phyloP scores from a whole-genome alignment of 805 yeast genomes.

The Yarrowia osloensis region DNA sequence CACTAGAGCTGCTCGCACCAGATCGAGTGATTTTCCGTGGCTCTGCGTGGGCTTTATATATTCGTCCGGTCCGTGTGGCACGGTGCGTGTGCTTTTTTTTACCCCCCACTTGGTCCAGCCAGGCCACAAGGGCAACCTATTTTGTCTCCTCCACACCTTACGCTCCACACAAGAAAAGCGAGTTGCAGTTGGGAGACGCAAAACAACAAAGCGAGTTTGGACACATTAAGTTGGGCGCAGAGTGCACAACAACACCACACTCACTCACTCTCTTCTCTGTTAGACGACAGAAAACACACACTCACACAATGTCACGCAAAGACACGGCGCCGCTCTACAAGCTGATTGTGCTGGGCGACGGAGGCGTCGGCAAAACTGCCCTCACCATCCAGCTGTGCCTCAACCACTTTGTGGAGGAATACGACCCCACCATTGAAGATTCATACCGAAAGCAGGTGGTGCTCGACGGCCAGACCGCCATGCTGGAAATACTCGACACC shows the following conservation, averaged over 20 bases:
- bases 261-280: constrained; percentile 15
- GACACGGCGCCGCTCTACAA: constrained; percentile 54
- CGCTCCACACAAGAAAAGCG: constrained; percentile 11
- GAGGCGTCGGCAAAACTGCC: constrained; percentile 98
- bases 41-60: too few species aligned
- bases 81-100: too few species aligned
- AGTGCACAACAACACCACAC: background rate
- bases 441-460: constrained; percentile 73
- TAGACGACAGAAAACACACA: background rate
- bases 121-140: constrained; percentile 10
- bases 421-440: constrained; percentile 93
- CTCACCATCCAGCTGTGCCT: constrained; percentile 81
- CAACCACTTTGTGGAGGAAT: constrained; percentile 93
- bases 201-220: constrained; percentile 4
- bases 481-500: constrained; percentile 85
- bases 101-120: constrained; percentile 18
- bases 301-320: constrained; percentile 33
- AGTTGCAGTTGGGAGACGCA: constrained; percentile 18
- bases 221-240: constrained; percentile 21
- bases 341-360: constrained; percentile 96
- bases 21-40: too few species aligned
- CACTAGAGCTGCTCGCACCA: background rate
- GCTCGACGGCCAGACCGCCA: constrained; percentile 73
- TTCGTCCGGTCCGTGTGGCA: too few species aligned
- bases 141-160: constrained; percentile 1